A percentile compares a stretch with the other conserved stretches of the same genome.
Evolutionary conservation across 192 early-diverging fungal genomes (phyloP).

Genomic region (Backusella parvicylindrica): DNA sequence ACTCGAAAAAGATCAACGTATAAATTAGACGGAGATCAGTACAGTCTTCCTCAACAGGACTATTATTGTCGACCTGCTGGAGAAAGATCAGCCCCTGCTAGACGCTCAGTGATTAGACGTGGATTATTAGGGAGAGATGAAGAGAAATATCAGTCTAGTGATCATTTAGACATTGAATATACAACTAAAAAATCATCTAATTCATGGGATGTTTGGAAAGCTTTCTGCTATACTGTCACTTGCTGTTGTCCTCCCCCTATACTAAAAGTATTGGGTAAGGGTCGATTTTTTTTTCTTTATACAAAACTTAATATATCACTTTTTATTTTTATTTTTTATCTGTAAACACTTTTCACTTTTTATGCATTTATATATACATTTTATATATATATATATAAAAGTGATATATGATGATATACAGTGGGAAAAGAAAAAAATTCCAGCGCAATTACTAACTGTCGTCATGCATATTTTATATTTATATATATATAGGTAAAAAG

Average conservation of each 20-base stretch:
- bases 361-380: neutral
- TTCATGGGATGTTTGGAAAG: constrained; percentile 34
- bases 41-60: neutral
- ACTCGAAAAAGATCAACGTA: constrained; percentile 15
- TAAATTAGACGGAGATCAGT: neutral
- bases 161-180: constrained; percentile 7
- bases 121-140: constrained; percentile 21
- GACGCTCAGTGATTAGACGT: constrained; percentile 13
- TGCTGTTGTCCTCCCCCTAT: constrained; percentile 47
- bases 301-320: neutral
- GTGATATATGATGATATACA: neutral
- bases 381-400: neutral
- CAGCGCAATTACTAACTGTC: neutral
- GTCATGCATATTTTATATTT: neutral
- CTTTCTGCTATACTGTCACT: constrained; percentile 47
- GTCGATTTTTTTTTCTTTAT: neutral
- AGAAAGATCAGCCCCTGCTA: neutral
- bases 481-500: constrained; percentile 54
- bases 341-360: neutral
- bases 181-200: constrained; percentile 10
- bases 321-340: neutral
- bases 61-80: neutral
- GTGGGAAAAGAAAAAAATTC: neutral
- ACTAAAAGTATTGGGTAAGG: constrained; percentile 38
- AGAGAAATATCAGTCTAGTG: constrained; percentile 1